Percentiles rank a stretch among this genome's conserved stretches.
phyloP scores from a whole-genome alignment of 257 asterid genomes.

The Ilex aquifolium region DNA sequence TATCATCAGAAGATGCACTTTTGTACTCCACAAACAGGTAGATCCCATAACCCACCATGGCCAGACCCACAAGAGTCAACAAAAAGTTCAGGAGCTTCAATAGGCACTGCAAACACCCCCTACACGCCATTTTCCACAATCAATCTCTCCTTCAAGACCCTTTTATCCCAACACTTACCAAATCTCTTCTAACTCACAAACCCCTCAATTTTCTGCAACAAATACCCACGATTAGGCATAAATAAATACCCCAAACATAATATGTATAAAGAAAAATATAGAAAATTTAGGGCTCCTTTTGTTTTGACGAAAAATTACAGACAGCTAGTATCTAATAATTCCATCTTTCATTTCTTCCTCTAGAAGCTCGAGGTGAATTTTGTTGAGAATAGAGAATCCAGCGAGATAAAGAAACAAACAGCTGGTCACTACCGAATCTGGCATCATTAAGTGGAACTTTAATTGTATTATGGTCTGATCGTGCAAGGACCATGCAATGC shows the following conservation, averaged over 20 bases:
- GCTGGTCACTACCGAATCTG: too few species aligned
- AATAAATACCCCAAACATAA: not conserved
- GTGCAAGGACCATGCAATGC: too few species aligned
- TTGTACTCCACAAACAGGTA: slow-evolving; percentile 76
- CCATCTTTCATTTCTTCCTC: too few species aligned
- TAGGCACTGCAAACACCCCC: slow-evolving; percentile 74
- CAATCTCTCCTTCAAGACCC: slow-evolving; percentile 3
- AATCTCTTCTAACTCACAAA: slow-evolving; percentile 19
- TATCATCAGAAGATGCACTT: slow-evolving; percentile 38
- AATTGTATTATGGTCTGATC: too few species aligned
- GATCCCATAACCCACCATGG: slow-evolving; percentile 82
- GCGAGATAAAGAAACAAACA: too few species aligned
- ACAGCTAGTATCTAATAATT: too few species aligned
- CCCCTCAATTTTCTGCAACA: slow-evolving; percentile 18
- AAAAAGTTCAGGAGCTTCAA: slow-evolving; percentile 77
- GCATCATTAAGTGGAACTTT: too few species aligned
- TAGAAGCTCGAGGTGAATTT: too few species aligned
- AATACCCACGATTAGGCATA: slow-evolving; percentile 8
- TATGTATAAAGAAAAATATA: too few species aligned
- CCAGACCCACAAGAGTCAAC: slow-evolving; percentile 70
- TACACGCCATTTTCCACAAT: slow-evolving; percentile 62
- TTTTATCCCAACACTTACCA: slow-evolving; percentile 8
- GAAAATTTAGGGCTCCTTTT: too few species aligned
- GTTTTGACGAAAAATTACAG: too few species aligned
- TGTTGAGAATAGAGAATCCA: too few species aligned